Percentiles rank a stretch among this genome's conserved stretches.
Evolutionary conservation across 2,329 filamentous ascomycete genomes (phyloP).

Genomic region (Beauveria australis): DNA sequence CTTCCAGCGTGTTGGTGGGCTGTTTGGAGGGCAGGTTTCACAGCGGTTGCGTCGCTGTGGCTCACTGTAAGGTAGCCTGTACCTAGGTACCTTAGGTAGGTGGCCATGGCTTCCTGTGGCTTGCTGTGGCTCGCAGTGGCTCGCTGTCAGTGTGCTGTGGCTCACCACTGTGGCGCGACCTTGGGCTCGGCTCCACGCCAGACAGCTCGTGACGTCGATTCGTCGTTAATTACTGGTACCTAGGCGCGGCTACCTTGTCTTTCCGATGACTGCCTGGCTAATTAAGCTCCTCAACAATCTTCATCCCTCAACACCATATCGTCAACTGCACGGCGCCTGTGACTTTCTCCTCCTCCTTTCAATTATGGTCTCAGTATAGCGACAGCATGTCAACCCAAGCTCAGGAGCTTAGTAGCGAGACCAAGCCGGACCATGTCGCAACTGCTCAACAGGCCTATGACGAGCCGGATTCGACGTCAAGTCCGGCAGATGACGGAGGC

Average conservation of each 20-base stretch:
- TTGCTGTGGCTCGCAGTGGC: not conserved
- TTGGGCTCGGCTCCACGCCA: constrained; percentile 4
- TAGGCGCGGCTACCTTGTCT: not conserved
- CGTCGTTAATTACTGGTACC: not conserved
- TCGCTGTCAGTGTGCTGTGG: not conserved
- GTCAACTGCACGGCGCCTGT: not conserved
- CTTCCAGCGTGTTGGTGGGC: not conserved
- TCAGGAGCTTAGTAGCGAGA: constrained; percentile 10
- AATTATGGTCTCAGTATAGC: constrained; percentile 1
- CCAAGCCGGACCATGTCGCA: not conserved
- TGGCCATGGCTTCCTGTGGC: too few relatives aligned
- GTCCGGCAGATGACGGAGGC: not conserved
- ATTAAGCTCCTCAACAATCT: not conserved
- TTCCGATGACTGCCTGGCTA: not conserved
- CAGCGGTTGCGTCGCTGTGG: not conserved
- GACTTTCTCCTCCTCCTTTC: not conserved
- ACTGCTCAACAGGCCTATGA: not conserved
- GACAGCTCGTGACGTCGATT: constrained; percentile 19
- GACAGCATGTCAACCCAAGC: constrained; percentile 13
- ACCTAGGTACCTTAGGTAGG: too few relatives aligned
- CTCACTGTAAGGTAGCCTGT: not conserved
- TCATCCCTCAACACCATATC: not conserved
- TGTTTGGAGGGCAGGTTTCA: not conserved
- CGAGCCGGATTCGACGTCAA: not conserved
- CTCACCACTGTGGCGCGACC: constrained; percentile 3